Conservation (phyloP, 805 yeast species). For the Saccharomycopsis olivae region DNA sequence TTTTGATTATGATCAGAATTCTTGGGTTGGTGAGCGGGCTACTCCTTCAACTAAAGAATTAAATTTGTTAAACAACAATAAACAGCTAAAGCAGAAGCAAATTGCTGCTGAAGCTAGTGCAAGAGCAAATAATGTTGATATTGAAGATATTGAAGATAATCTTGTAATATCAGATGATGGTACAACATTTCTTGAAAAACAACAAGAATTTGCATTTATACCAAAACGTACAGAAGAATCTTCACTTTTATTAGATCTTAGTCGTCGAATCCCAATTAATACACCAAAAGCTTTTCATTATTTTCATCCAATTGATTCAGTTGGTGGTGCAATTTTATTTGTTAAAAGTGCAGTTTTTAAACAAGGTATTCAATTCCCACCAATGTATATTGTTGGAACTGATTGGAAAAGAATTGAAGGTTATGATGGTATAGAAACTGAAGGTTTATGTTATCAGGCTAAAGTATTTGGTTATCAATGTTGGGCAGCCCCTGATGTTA, state of each 20-base stretch:
- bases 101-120: background rate
- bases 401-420: slow-evolving; percentile 37
- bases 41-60: slow-evolving; percentile 21
- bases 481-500: slow-evolving; percentile 38
- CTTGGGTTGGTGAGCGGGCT: slow-evolving; percentile 26
- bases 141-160: background rate
- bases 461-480: slow-evolving; percentile 34
- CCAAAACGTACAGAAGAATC: slow-evolving; percentile 15
- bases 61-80: slow-evolving; percentile 4
- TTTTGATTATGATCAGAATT: slow-evolving; percentile 26
- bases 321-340: slow-evolving; percentile 42
- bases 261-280: slow-evolving; percentile 7
- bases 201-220: slow-evolving; percentile 23
- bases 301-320: slow-evolving; percentile 29
- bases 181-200: slow-evolving; percentile 2
- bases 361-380: slow-evolving; percentile 38
- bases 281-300: slow-evolving; percentile 14
- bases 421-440: slow-evolving; percentile 45
- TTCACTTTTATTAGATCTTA: slow-evolving; percentile 1
- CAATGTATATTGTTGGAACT: slow-evolving; percentile 34
- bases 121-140: background rate
- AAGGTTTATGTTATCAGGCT: slow-evolving; percentile 41
- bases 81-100: slow-evolving; percentile 2
- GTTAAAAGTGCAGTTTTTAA: slow-evolving; percentile 30
- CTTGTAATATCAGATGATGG: background rate